Conservation (phyloP, 2,329 filamentous ascomycete species). For the Ophiostoma australiae region DNA sequence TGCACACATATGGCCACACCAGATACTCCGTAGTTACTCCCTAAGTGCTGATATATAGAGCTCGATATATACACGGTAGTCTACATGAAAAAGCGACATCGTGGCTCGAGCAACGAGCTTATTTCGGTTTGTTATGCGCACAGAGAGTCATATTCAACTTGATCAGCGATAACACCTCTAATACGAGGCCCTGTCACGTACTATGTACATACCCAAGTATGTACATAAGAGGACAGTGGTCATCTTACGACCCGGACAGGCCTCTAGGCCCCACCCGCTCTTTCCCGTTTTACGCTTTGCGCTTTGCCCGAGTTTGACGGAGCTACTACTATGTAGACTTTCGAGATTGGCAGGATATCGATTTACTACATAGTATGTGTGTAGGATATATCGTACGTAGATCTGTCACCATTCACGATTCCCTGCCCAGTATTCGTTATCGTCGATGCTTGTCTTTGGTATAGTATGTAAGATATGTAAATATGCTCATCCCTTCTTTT, state of each 20-base stretch:
- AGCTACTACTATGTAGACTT: neutral
- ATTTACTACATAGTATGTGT: neutral
- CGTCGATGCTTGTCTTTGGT: neutral
- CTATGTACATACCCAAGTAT: too few relatives aligned
- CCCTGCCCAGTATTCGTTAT: neutral
- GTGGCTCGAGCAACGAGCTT: slow-evolving; percentile 22
- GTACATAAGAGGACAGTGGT: neutral
- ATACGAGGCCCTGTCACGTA: slow-evolving; percentile 6
- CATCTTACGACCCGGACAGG: neutral
- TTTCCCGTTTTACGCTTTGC: neutral
- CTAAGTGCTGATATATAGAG: neutral
- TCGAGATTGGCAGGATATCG: neutral
- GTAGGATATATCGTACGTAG: neutral
- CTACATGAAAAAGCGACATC: slow-evolving; percentile 18
- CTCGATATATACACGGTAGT: neutral
- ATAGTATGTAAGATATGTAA: neutral
- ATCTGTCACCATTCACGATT: neutral
- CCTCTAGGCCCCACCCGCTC: neutral
- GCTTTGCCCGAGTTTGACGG: neutral
- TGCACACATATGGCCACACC: neutral
- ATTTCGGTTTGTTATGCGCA: neutral
- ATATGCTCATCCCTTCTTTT: slow-evolving; percentile 10
- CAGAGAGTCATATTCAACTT: neutral
- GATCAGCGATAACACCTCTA: neutral
- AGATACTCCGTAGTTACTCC: neutral